A percentile compares a stretch with the other conserved stretches of the same genome.
Conservation (phyloP, 768 basidiomycete species). For the Lactarius psammicola region DNA sequence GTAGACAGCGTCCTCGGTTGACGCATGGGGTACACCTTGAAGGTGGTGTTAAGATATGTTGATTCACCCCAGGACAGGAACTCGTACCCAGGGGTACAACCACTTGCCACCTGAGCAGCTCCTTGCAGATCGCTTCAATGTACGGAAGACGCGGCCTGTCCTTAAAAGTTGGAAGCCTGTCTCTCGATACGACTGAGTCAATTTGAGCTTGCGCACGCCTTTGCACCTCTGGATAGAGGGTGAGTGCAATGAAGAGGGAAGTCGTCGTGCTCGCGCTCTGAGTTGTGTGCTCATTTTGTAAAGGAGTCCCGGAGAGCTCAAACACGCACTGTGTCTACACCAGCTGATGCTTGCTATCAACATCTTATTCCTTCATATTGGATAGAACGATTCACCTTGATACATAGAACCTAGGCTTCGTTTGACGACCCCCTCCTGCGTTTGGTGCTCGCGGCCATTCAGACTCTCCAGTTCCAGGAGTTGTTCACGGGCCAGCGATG, state of each 20-base stretch:
- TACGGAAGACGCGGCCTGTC: conserved; percentile 34
- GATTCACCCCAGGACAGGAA: too few species aligned
- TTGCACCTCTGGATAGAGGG: conserved; percentile 34
- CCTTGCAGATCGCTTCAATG: conserved; percentile 32
- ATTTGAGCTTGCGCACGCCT: conserved; percentile 33
- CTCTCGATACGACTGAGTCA: conserved; percentile 31
- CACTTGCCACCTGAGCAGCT: conserved; percentile 32
- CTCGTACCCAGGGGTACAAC: conserved; percentile 17
- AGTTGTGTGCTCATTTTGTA: not conserved
- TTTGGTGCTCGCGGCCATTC: not conserved
- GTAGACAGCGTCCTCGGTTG: too few species aligned
- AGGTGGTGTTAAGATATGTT: too few species aligned
- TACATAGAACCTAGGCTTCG: not conserved
- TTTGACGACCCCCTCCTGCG: not conserved
- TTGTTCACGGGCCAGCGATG: conserved; percentile 3
- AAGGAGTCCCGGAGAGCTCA: not conserved
- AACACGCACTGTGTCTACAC: conserved; percentile 6
- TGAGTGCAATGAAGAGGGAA: conserved; percentile 34
- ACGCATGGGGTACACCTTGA: too few species aligned
- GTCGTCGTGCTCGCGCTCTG: conserved; percentile 25
- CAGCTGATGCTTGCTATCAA: not conserved
- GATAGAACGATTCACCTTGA: not conserved
- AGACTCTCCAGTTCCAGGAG: conserved; percentile 2
- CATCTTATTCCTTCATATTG: too few species aligned
- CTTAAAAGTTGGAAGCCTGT: conserved; percentile 32